Conservation (phyloP, 2,329 filamentous ascomycete species). For the Rutstroemia sp. region DNA sequence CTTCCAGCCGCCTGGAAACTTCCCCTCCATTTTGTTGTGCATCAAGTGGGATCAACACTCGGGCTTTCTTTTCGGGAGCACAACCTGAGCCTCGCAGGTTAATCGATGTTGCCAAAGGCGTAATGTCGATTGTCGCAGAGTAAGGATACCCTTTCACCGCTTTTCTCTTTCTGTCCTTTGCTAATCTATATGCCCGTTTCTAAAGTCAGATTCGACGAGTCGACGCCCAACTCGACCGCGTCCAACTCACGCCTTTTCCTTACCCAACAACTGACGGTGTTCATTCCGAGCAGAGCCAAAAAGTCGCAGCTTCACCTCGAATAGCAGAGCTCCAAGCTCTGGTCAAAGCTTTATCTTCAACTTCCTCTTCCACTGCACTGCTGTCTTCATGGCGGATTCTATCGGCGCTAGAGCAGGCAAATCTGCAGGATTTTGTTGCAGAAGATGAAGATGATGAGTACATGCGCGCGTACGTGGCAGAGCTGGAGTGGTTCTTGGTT, state of each 20-base stretch:
- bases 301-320: conserved; percentile 39
- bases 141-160: conserved; percentile 22
- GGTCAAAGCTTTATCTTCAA: conserved; percentile 64
- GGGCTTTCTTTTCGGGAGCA: not conserved
- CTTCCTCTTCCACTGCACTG: conserved; percentile 55
- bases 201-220: conserved; percentile 50
- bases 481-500: conserved; percentile 84
- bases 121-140: conserved; percentile 42
- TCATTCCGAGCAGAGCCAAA: conserved; percentile 17
- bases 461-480: conserved; percentile 55
- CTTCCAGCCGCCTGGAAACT: not conserved
- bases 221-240: conserved; percentile 58
- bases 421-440: conserved; percentile 37
- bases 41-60: not conserved
- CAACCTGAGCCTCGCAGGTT: not conserved
- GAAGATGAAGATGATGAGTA: conserved; percentile 29
- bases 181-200: not conserved
- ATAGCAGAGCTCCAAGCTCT: conserved; percentile 58
- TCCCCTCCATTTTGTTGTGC: not conserved
- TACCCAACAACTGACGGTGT: conserved; percentile 33
- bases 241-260: conserved; percentile 42
- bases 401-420: conserved; percentile 55
- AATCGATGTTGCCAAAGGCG: conserved; percentile 14
- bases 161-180: not conserved
- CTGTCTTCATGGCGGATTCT: conserved; percentile 54